Conservation (phyloP, 1,284 basidiomycete species). For the Trametes sp. region DNA sequence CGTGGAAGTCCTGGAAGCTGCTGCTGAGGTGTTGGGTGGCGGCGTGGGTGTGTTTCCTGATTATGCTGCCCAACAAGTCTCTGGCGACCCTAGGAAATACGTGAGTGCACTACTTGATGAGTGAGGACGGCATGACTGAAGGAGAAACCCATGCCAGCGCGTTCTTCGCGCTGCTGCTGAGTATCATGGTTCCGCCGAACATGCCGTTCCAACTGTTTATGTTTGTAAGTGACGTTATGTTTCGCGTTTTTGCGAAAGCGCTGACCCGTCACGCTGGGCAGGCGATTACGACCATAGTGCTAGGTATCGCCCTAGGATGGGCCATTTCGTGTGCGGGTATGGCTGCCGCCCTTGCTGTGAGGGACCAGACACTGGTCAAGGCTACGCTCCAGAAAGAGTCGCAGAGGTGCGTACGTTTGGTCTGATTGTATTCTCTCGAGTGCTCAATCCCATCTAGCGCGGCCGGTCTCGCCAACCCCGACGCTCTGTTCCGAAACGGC, state of each 20-base stretch:
- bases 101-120: constrained; percentile 33
- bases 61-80: constrained; percentile 42
- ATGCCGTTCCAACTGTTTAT: constrained; percentile 49
- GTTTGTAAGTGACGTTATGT: constrained; percentile 40
- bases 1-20: constrained; percentile 39
- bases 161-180: constrained; percentile 47
- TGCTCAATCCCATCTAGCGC: constrained; percentile 43
- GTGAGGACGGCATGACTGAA: constrained; percentile 8
- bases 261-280: constrained; percentile 24
- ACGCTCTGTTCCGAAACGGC: constrained; percentile 54
- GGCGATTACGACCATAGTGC: constrained; percentile 55
- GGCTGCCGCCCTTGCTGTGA: constrained; percentile 67
- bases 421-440: neutral
- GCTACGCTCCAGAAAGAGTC: constrained; percentile 55
- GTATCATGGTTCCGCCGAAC: constrained; percentile 46
- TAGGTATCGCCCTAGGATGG: constrained; percentile 78
- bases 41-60: constrained; percentile 41
- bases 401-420: constrained; percentile 46
- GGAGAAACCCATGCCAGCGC: constrained; percentile 33
- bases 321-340: constrained; percentile 77
- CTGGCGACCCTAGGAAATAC: constrained; percentile 42
- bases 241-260: neutral
- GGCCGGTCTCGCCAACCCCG: constrained; percentile 54
- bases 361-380: constrained; percentile 59
- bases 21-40: constrained; percentile 44